phyloP scores from a whole-genome alignment of 2,329 filamentous ascomycete genomes.

The Curvularia hawaiiensis region DNA sequence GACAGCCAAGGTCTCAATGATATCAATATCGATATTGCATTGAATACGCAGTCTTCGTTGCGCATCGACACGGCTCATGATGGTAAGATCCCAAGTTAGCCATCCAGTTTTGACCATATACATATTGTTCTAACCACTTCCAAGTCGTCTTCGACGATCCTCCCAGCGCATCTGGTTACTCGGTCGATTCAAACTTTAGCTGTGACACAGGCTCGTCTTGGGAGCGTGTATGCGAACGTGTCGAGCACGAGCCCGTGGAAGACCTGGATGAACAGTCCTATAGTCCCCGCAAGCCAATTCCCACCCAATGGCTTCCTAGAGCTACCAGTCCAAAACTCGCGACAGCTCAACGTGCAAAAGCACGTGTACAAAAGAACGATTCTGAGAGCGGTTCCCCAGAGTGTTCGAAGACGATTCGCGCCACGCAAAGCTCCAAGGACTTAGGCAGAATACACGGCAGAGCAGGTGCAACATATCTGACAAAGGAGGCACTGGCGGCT shows the following conservation, averaged over 20 bases:
- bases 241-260: background rate
- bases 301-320: slow-evolving; percentile 30
- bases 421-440: slow-evolving; percentile 26
- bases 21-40: slow-evolving; percentile 32
- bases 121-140: slow-evolving; percentile 19
- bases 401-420: slow-evolving; percentile 24
- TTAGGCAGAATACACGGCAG: slow-evolving; percentile 13
- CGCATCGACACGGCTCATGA: slow-evolving; percentile 31
- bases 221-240: slow-evolving; percentile 3
- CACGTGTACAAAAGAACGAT: slow-evolving; percentile 26
- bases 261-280: slow-evolving; percentile 1
- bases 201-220: slow-evolving; percentile 15
- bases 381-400: slow-evolving; percentile 17
- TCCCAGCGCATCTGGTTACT: background rate
- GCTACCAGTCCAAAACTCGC: slow-evolving; percentile 22
- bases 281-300: slow-evolving; percentile 37
- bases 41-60: slow-evolving; percentile 25
- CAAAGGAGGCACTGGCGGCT: slow-evolving; percentile 34
- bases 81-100: slow-evolving; percentile 36
- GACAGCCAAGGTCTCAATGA: slow-evolving; percentile 20
- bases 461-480: slow-evolving; percentile 32
- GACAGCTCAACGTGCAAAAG: slow-evolving; percentile 32
- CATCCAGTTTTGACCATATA: slow-evolving; percentile 27
- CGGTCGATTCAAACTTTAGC: slow-evolving; percentile 5
- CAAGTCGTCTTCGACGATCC: slow-evolving; percentile 17